Evolutionary conservation across 306 rosid genomes (phyloP).

Genomic region (Gillenia trifoliata): DNA sequence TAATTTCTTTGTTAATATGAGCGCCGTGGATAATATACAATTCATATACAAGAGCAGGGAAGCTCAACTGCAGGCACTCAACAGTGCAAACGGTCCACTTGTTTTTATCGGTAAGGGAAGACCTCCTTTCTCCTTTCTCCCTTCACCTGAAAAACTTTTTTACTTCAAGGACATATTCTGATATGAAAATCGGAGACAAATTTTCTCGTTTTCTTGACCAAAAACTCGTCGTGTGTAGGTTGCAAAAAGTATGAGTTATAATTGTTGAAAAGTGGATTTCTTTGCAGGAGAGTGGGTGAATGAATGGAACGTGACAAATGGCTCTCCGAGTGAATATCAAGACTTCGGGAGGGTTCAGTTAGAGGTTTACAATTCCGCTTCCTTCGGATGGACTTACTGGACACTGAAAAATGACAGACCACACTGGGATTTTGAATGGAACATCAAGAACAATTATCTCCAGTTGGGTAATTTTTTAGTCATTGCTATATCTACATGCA

Average conservation of each 20-base stretch:
- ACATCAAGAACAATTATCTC: conserved; percentile 64
- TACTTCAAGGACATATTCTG: neutral
- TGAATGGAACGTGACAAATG: conserved; percentile 48
- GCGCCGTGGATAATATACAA: conserved; percentile 56
- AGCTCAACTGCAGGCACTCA: conserved; percentile 61
- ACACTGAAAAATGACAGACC: conserved; percentile 64
- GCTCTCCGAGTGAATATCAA: conserved; percentile 59
- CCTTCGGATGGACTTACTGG: conserved; percentile 93
- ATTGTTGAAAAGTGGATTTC: neutral
- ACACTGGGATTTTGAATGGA: conserved; percentile 95
- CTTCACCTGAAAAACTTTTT: neutral
- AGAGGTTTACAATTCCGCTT: conserved; percentile 66
- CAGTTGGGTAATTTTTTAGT: conserved; percentile 46
- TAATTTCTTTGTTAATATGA: conserved; percentile 64
- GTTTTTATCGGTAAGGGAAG: conserved; percentile 53
- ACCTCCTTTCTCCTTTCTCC: neutral
- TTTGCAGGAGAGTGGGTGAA: conserved; percentile 55
- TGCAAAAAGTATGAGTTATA: neutral
- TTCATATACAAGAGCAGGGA: conserved; percentile 66
- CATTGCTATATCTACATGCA: conserved; percentile 1
- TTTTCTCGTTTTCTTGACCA: neutral
- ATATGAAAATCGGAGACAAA: conserved; percentile 2
- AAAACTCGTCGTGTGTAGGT: neutral
- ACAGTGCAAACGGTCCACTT: conserved; percentile 67
- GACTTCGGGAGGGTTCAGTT: conserved; percentile 72